A percentile compares a stretch with the other conserved stretches of the same genome.
phyloP scores from a whole-genome alignment of 768 basidiomycete species.

The Gymnopilus junonius region DNA sequence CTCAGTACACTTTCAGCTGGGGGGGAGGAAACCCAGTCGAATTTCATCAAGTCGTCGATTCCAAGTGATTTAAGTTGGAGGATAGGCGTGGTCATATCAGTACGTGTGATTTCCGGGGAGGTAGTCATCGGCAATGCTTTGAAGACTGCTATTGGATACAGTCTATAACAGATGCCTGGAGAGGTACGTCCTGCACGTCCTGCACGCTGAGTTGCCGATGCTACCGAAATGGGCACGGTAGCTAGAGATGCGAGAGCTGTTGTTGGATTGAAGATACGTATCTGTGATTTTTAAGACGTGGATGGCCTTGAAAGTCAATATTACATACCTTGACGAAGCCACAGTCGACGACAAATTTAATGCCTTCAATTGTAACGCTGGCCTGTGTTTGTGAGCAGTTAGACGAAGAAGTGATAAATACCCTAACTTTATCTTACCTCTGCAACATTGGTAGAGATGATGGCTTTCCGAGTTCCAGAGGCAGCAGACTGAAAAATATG shows the following conservation, averaged over 20 bases:
- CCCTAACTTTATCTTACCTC: slow-evolving; percentile 54
- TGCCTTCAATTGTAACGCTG: slow-evolving; percentile 95
- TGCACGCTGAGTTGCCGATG: slow-evolving; percentile 91
- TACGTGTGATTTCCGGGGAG: slow-evolving; percentile 88
- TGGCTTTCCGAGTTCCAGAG: slow-evolving; percentile 83
- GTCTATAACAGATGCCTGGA: slow-evolving; percentile 88
- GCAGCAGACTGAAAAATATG: slow-evolving; percentile 80
- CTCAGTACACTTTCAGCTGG: slow-evolving; percentile 85
- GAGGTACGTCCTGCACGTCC: slow-evolving; percentile 96
- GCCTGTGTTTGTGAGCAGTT: slow-evolving; percentile 53
- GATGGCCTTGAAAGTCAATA: not conserved
- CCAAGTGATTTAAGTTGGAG: slow-evolving; percentile 94
- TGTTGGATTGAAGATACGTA: slow-evolving; percentile 88
- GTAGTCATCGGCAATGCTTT: slow-evolving; percentile 68
- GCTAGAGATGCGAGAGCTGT: slow-evolving; percentile 85
- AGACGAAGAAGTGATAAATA: not conserved
- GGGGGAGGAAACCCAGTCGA: slow-evolving; percentile 93
- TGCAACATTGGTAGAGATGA: slow-evolving; percentile 95
- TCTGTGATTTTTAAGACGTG: slow-evolving; percentile 45
- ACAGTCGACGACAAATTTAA: slow-evolving; percentile 91
- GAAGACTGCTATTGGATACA: slow-evolving; percentile 75
- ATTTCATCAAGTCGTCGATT: slow-evolving; percentile 93
- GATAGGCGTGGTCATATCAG: slow-evolving; percentile 90
- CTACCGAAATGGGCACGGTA: slow-evolving; percentile 81
- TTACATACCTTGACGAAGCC: slow-evolving; percentile 88